Conservation (phyloP, 2,329 filamentous ascomycete genomes). For the Ophiocordyceps camponoti-floridani region DNA sequence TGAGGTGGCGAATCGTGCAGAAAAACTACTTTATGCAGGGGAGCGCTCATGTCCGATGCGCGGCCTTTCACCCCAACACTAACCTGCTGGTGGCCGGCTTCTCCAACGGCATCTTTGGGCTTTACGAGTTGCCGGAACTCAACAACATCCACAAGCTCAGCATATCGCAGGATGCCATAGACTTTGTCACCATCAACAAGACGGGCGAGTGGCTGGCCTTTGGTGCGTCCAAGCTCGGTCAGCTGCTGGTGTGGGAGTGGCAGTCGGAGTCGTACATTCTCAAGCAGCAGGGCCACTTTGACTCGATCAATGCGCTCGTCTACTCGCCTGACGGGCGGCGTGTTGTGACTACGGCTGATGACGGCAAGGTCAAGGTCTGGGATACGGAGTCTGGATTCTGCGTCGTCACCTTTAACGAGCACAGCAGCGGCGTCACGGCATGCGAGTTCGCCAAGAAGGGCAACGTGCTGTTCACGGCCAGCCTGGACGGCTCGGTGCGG, state of each 20-base stretch:
- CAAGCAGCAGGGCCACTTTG: constrained; percentile 95
- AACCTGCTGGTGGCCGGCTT: constrained; percentile 95
- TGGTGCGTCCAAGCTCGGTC: constrained; percentile 84
- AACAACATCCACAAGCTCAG: constrained; percentile 84
- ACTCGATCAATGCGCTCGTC: constrained; percentile 81
- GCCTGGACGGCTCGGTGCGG: constrained; percentile 80
- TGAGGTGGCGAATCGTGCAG: constrained; percentile 82
- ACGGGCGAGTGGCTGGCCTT: constrained; percentile 95
- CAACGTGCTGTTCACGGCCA: constrained; percentile 89
- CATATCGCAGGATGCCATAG: constrained; percentile 93
- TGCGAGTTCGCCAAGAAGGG: constrained; percentile 92
- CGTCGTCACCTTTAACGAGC: constrained; percentile 94
- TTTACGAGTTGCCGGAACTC: constrained; percentile 93
- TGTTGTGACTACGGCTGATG: constrained; percentile 85
- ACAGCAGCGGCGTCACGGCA: constrained; percentile 82
- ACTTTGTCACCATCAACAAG: constrained; percentile 85
- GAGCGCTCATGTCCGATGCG: constrained; percentile 70
- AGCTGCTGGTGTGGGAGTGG: constrained; percentile 98
- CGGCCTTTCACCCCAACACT: constrained; percentile 71
- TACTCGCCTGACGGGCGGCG: constrained; percentile 90
- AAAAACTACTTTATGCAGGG: constrained; percentile 90
- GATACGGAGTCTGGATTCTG: constrained; percentile 94
- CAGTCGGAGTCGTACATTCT: constrained; percentile 97
- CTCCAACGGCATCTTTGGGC: constrained; percentile 79
- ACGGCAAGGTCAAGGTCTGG: constrained; percentile 98